Base-by-base conservation (phyloP, 495 filamentous ascomycete genomes). In the Aspergillus affinis region DNA sequence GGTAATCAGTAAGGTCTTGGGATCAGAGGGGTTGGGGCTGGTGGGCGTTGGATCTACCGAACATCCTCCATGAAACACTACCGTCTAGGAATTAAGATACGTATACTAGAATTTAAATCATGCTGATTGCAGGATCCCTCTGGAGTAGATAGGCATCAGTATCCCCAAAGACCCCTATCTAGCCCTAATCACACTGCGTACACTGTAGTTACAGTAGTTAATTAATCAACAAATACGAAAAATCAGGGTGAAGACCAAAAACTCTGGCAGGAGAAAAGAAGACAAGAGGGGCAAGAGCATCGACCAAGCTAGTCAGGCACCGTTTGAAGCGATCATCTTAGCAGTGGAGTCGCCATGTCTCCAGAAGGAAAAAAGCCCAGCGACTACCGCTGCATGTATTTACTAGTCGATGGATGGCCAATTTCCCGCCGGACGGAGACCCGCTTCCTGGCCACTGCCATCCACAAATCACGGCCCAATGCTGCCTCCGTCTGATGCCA, bases 261-360 rank as follows among this genome's bases (percentile, higher is more conserved):
- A 32, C 17, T 51, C 10, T 52, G 41, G 30, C 52, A 20, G 12
- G 29, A 52, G 23, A 26, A 17, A 41, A 56, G 59, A 61, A 52
- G 23, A 26, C 8, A 41, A 56, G 59, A 61, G 59, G 53, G 59
- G 53, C 2, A 5, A 41, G 15, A 41, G 13, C 53, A 6, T 32
- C 54, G 19, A 53, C 19, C 23, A 17, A 50, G 44, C 51, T 61
- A 61, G 59, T 61, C 59, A 61, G 59, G 59, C 59, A 61, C 54
- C 47, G 59, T 57, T 51, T 61, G 29, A 51, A 61, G 54, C 59
- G 48, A 61, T 57, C 52, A 19, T 57, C 47, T 54, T 50, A 51
- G 21, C 32, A 30, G 59, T 61, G 59, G 59, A 61, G 53, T 54
- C 27, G n/a, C 18, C 26, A 26, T 51, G 55, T 19, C 54, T 61